These are phyloP conservation scores for Diplocarpon mali DNA, from an alignment of 2,329 filamentous ascomycete genomes.

Conservation along the genomic window DNA sequence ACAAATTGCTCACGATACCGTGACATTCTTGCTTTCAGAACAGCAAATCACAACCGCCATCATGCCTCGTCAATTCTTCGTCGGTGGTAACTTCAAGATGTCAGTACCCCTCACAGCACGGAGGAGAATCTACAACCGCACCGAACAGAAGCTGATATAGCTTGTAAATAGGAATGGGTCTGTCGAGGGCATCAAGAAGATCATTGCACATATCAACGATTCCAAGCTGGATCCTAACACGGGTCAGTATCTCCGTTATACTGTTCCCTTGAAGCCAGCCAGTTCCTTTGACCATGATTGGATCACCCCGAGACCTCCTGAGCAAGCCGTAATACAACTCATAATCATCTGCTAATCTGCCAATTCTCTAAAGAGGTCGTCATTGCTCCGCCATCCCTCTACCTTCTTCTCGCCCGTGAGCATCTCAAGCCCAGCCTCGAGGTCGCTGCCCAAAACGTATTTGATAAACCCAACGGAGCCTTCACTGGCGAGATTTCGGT, in stretches of 20 bases:
- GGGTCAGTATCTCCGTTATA: conserved; percentile 40
- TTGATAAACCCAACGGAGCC: conserved; percentile 90
- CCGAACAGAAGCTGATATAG: conserved; percentile 11
- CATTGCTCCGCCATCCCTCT: conserved; percentile 80
- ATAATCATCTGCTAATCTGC: background rate
- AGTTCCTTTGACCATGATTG: conserved; percentile 4
- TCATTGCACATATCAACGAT: conserved; percentile 80
- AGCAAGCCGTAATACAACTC: background rate
- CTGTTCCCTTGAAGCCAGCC: background rate
- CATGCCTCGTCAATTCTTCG: conserved; percentile 94
- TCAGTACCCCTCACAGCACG: conserved; percentile 35
- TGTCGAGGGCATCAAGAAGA: conserved; percentile 77
- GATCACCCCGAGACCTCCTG: background rate
- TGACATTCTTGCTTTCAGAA: background rate
- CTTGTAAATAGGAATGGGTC: conserved; percentile 70
- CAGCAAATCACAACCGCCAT: conserved; percentile 16
- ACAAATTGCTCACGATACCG: background rate
- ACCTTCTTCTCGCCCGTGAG: conserved; percentile 79
- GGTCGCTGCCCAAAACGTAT: conserved; percentile 94
- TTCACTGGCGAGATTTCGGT: conserved; percentile 96
- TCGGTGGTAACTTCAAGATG: conserved; percentile 99
- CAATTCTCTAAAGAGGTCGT: conserved; percentile 63
- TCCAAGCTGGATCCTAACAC: conserved; percentile 67
- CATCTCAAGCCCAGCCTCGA: conserved; percentile 64
- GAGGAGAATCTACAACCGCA: conserved; percentile 1